Conservation (phyloP, 345 rosid genomes). For the Laguncularia racemosa region DNA sequence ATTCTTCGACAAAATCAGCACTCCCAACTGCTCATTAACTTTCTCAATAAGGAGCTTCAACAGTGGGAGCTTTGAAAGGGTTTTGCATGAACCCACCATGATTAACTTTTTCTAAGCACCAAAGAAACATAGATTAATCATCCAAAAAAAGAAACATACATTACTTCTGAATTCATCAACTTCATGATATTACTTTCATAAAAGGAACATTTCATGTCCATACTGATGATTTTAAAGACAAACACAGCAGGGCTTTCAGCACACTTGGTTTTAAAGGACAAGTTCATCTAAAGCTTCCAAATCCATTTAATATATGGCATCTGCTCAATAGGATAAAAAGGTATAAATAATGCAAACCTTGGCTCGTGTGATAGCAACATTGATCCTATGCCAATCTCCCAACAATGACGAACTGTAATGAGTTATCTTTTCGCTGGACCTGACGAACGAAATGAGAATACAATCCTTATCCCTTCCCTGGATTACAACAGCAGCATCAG, state of each 20-base stretch:
- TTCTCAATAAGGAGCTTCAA: conserved; percentile 74
- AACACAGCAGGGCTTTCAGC: too few relatives aligned
- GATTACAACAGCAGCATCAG: conserved; percentile 3
- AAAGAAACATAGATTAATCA: not conserved
- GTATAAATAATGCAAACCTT: conserved; percentile 37
- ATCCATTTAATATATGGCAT: not conserved
- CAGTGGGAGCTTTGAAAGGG: conserved; percentile 72
- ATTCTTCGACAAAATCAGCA: conserved; percentile 32
- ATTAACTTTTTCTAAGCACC: conserved; percentile 65
- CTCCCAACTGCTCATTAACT: conserved; percentile 61
- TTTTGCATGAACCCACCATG: conserved; percentile 78
- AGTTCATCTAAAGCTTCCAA: not conserved
- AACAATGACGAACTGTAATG: conserved; percentile 59
- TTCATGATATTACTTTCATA: too few relatives aligned
- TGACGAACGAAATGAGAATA: conserved; percentile 77
- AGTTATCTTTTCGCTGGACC: conserved; percentile 61
- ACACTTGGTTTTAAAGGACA: not conserved
- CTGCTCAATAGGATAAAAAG: not conserved
- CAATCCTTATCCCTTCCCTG: conserved; percentile 98
- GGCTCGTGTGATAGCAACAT: conserved; percentile 89
- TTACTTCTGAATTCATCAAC: not conserved
- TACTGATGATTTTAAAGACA: too few relatives aligned
- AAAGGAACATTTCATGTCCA: too few relatives aligned
- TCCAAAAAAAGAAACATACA: not conserved
- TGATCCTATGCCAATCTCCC: conserved; percentile 96